Evolutionary conservation across 2,329 filamentous ascomycete species (phyloP).

Genomic region (Apiospora arundinis): DNA sequence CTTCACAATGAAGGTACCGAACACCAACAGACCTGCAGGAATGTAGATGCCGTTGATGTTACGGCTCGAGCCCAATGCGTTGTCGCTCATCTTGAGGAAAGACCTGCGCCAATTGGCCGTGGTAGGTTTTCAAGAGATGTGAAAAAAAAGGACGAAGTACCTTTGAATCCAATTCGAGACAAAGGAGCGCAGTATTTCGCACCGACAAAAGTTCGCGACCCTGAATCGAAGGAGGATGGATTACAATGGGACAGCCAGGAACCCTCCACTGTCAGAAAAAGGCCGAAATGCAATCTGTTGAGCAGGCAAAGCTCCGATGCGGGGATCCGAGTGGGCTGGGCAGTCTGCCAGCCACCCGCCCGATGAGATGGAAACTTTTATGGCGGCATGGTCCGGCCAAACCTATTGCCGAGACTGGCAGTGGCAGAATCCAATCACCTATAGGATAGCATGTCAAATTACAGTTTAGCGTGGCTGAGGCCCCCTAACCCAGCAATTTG

Average conservation of each 20-base stretch:
- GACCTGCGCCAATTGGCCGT: constrained; percentile 1
- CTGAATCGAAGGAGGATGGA: constrained; percentile 1
- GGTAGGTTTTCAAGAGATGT: constrained; percentile 5
- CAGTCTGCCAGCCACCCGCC: neutral
- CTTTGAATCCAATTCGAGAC: neutral
- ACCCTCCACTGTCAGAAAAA: constrained; percentile 1
- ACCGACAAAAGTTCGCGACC: constrained; percentile 7
- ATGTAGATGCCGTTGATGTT: constrained; percentile 84
- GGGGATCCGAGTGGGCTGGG: neutral
- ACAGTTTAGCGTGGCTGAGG: constrained; percentile 21
- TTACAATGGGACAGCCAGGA: constrained; percentile 13
- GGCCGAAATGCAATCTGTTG: constrained; percentile 16
- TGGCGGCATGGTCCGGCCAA: neutral
- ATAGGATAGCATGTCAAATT: constrained; percentile 22
- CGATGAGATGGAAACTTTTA: neutral
- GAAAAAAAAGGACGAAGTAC: neutral
- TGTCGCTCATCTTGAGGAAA: constrained; percentile 44
- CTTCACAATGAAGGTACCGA: constrained; percentile 81
- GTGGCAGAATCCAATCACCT: neutral
- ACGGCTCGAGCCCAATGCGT: constrained; percentile 59
- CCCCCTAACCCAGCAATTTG: neutral
- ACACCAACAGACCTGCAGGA: constrained; percentile 77
- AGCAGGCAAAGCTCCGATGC: constrained; percentile 13
- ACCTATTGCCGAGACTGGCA: constrained; percentile 3
- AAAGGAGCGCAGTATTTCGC: constrained; percentile 13